Evolutionary conservation across 208 protist genomes (phyloP), one percentile per base, ranked within the genome.

Genomic region (Acanthamoeba castellanii): DNA sequence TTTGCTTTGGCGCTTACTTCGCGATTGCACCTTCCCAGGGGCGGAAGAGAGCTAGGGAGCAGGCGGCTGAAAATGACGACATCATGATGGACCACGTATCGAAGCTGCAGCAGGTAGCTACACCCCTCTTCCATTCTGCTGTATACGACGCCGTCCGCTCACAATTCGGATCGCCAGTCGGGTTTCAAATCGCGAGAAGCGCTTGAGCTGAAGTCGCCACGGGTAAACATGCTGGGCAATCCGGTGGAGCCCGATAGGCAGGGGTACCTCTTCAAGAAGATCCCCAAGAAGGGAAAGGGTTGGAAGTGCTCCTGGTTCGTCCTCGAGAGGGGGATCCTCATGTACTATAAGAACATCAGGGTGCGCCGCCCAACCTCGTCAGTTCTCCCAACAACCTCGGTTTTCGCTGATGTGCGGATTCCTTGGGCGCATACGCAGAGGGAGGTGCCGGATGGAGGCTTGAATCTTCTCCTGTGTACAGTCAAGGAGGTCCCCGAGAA

Each of bases 221-320:
- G 81, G 22, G 81, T 88, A 5, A 88, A 88, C 81, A 88, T 88
- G 81, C 20, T n/a, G 9, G 81, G 81, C 34, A 47, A 55, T 6
- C 81, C 81, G 13, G 81, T 88, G 50, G 27, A 72, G 61, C 16
- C 87, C 27, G 87, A 92, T n/a, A 84, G 82, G 70, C 45, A 94
- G 34, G 90, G 90, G 6, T 94, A 94, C 30, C 64, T 94, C 22
- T 94, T 94, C 90, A 94, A 94, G 68, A 76, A 94, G 68, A 45
- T 59, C 50, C 22, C 42, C 14, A 92, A 74, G 9, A 66, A 50
- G 85, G 47, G n/a, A 7, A 76, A 82, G 42, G 90, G 70, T 32
- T 94, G 90, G 90, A 94, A 94, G 90, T 84, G 90, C 30, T 82
- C 68, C 68, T 94, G 90, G 90, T 94, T 94, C 55, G 90, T 94